Evolutionary conservation across 2,329 filamentous ascomycete genomes (phyloP).

Genomic region (Curvularia spicifera): DNA sequence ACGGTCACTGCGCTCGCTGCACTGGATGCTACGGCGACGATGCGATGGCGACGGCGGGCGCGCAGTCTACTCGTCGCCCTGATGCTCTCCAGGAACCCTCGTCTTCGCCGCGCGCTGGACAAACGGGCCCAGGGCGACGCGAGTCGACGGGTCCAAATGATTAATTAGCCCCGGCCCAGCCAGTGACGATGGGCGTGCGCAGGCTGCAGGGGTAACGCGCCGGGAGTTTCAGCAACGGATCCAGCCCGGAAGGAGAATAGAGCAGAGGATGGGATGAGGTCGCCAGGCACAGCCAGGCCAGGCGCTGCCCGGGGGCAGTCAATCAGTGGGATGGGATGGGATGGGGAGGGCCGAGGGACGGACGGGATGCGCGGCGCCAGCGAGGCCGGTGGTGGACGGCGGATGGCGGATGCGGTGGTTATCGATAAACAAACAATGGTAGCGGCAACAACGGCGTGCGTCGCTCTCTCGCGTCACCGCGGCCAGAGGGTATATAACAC

Average conservation of each 20-base stretch:
- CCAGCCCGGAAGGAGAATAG: background rate
- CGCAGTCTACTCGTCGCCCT: conserved; percentile 19
- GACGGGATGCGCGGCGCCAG: no score
- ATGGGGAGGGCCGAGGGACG: background rate
- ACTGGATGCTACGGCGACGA: background rate
- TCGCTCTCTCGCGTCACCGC: conserved; percentile 5
- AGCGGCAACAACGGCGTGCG: background rate
- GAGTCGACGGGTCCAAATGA: conserved; percentile 36
- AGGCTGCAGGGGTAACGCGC: conserved; percentile 34
- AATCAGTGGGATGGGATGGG: background rate
- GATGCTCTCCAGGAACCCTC: conserved; percentile 36
- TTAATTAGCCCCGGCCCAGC: conserved; percentile 35
- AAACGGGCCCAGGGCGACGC: conserved; percentile 37
- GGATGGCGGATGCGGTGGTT: background rate
- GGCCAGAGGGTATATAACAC: conserved; percentile 13
- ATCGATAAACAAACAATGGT: conserved; percentile 7
- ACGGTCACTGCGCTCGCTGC: background rate
- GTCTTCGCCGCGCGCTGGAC: conserved; percentile 24
- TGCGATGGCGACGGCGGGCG: conserved; percentile 1
- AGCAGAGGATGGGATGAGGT: background rate
- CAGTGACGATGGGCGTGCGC: conserved; percentile 40
- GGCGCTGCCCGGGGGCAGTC: no score
- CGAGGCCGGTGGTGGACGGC: no score
- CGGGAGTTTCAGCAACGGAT: conserved; percentile 10
- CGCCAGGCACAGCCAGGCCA: background rate